phyloP scores from a whole-genome alignment of 2,329 filamentous ascomycete species.

The Hypomyces rosellus region DNA sequence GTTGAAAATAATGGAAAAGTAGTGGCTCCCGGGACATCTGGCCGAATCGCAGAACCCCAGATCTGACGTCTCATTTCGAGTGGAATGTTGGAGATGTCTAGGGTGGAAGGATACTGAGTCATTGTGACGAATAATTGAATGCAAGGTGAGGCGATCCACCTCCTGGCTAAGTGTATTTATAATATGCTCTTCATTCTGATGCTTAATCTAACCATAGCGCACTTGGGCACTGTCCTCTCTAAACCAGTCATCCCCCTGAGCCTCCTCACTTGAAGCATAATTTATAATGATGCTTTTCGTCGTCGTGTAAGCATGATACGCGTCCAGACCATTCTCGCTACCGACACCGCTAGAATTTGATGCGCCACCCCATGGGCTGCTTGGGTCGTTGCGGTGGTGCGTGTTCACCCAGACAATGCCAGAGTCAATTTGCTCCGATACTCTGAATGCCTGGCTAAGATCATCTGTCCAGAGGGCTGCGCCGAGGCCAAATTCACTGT shows the following conservation, averaged over 20 bases:
- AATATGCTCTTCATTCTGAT: not conserved
- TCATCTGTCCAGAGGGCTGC: constrained; percentile 72
- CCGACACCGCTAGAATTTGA: constrained; percentile 59
- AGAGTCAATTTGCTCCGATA: constrained; percentile 63
- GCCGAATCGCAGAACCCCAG: no score
- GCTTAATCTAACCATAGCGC: constrained; percentile 22
- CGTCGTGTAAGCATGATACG: constrained; percentile 52
- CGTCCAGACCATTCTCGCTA: constrained; percentile 65
- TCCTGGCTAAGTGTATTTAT: not conserved
- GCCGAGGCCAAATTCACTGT: constrained; percentile 69
- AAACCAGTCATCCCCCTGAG: constrained; percentile 61
- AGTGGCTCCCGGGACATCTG: no score
- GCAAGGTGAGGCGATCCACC: no score
- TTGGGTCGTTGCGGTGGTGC: constrained; percentile 67
- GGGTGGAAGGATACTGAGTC: no score
- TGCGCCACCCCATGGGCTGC: constrained; percentile 63
- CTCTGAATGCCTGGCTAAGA: constrained; percentile 67
- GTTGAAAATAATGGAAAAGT: no score
- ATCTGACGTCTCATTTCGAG: no score
- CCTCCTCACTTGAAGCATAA: constrained; percentile 52
- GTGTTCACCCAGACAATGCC: constrained; percentile 55
- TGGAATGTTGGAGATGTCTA: no score
- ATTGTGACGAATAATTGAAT: no score
- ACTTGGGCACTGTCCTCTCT: constrained; percentile 50
- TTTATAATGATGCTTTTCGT: constrained; percentile 65